Evolutionary conservation across 2,329 filamentous ascomycete genomes (phyloP), one percentile per base, ranked within the genome.

Genomic region (Hypoxylon sp.): DNA sequence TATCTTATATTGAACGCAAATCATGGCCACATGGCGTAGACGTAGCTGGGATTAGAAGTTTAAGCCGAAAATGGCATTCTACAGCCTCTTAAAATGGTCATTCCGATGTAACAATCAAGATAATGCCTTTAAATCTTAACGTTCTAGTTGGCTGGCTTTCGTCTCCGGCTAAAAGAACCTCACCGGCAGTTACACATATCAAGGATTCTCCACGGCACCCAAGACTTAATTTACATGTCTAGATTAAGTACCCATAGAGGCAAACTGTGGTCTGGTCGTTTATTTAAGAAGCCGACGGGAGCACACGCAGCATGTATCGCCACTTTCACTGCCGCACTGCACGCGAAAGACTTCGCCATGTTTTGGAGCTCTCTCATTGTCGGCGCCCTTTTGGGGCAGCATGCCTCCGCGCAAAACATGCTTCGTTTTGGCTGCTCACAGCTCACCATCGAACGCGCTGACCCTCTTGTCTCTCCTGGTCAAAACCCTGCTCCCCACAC

Each of bases 401-500:
- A 58, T 55, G 72, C 48, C 66, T 70, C 61, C 8, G 72, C 72
- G 61, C 65, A 72, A 42, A 66, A 69, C 51, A 69, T 72, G 61
- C 68, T 74, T 59, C 72, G 73, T 35, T 75, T 75, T 42, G 69
- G 68, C 42, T 75, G 73, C 64, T 73, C 72, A 22, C 70, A 73
- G 66, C 67, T 75, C 33, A 72, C 72, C 17, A 69, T 70, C 64
- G 73, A 75, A 50, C 73, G 72, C 2, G 63, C 69, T 54, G 73
- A 75, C 33, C 73, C 73, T 46, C 61, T 73, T 20, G 73, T 74
- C 40, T 71, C 68, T n/a, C 73, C 73, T 2, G 71, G 71, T 10
- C 60, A 65, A 44, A 65, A 63, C 25, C 71, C 64, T 6, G 67
- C 73, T 7, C 71, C 71, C 2, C 73, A 74, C 30, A 71, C 66